A percentile compares a stretch with the other conserved stretches of the same genome.
phyloP scores from a whole-genome alignment of 2,329 filamentous ascomycete genomes.

The Fusarium mangiferae region DNA sequence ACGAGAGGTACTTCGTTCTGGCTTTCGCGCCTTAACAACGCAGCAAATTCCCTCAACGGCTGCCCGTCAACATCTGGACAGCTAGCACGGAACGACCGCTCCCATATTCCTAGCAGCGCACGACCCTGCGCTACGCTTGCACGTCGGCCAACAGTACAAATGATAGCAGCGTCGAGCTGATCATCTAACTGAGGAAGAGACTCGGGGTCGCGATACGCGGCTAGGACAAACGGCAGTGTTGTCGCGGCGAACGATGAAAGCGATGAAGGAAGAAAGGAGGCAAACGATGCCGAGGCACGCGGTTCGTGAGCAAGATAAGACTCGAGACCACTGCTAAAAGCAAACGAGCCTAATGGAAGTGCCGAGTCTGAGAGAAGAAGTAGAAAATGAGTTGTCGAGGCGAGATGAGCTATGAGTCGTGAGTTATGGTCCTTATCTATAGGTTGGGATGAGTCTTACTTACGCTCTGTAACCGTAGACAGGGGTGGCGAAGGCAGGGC shows the following conservation, averaged over 20 bases:
- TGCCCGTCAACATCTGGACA: slow-evolving; percentile 44
- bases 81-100: slow-evolving; percentile 69
- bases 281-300: slow-evolving; percentile 59
- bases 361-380: slow-evolving; percentile 84
- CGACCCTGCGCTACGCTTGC: slow-evolving; percentile 81
- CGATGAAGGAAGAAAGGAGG: slow-evolving; percentile 75
- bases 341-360: slow-evolving; percentile 85
- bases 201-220: slow-evolving; percentile 67
- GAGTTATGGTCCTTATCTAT: slow-evolving; percentile 9
- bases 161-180: slow-evolving; percentile 77
- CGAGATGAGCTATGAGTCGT: slow-evolving; percentile 26
- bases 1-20: slow-evolving; percentile 54
- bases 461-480: slow-evolving; percentile 26
- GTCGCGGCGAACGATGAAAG: slow-evolving; percentile 77
- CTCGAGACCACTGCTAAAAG: slow-evolving; percentile 84
- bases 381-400: slow-evolving; percentile 67
- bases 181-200: slow-evolving; percentile 73
- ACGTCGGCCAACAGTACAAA: slow-evolving; percentile 81
- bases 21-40: slow-evolving; percentile 47
- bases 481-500: slow-evolving; percentile 29
- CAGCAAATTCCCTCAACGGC: slow-evolving; percentile 51
- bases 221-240: slow-evolving; percentile 78
- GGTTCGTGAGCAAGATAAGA: slow-evolving; percentile 79
- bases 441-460: slow-evolving; percentile 23
- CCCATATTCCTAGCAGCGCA: slow-evolving; percentile 80